Base-by-base conservation (phyloP, 805 yeast genomes). In the Komagataella pseudopastoris region DNA sequence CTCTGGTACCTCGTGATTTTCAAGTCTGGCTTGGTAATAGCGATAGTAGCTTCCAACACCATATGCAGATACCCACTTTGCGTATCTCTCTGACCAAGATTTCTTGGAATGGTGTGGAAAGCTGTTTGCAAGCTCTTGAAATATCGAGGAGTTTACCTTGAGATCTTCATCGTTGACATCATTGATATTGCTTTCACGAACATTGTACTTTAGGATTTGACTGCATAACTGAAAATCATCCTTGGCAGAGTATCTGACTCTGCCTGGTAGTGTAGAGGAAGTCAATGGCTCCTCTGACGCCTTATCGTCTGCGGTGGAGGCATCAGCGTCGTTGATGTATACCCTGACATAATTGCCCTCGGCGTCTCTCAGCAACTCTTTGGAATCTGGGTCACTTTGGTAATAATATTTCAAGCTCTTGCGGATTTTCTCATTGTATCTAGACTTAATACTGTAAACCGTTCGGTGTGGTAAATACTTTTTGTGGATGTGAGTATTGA, bases 151-250 rank as follows among this genome's bases (percentile, higher is more conserved):
- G 22, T 50, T 23, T 22, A 46, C 49, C 46, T 44, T 46, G 36
- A 23, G 20, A 43, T 50, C 52, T n/a, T 46, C 47, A 20, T 46
- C 44, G n/a, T 30, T 20, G 14, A 24, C 44, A 18, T 46, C 45
- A 49, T 48, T 30, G 44, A 45, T 16, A 48, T 46, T 22, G 52
- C 47, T 36, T 52, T 53, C 39, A 30, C 39, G 39, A 30, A 30
- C 39, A 30, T 30, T 30, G 14, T 30, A 30, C 39, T 30, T 30
- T 14, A 30, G 8, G 23, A 54, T 45, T n/a, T 71, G 5, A 20
- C 65, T 63, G 52, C 85, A 77, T 53, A 81, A 61, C n/a, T 61
- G 54, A 56, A 72, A 80, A 62, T 82, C 88, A 55, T 82, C 86
- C 16, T 71, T 71, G 0, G 85, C 81, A 0, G 81, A 76, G 59